A percentile compares a stretch with the other conserved stretches of the same genome.
phyloP scores from a whole-genome alignment of 78 protist genomes.

The Polysphondylium violaceum region DNA sequence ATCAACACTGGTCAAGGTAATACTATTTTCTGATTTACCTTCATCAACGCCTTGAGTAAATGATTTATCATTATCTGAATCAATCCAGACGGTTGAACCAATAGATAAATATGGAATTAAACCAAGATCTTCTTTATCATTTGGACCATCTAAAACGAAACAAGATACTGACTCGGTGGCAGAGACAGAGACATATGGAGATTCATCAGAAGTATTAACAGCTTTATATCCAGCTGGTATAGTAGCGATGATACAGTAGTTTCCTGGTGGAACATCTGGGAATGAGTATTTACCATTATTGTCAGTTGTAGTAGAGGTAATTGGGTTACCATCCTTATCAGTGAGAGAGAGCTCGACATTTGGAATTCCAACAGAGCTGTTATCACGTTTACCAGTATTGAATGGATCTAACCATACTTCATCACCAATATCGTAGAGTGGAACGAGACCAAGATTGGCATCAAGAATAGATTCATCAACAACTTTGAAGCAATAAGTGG shows the following conservation, averaged over 20 bases:
- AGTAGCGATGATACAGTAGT: neutral
- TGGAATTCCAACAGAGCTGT: neutral
- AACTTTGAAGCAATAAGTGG: slow-evolving; percentile 1
- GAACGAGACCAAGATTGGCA: neutral
- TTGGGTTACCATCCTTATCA: slow-evolving; percentile 18
- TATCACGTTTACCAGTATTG: neutral
- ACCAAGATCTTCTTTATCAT: slow-evolving; percentile 2
- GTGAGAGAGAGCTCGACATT: neutral
- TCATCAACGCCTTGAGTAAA: neutral
- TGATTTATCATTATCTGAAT: neutral
- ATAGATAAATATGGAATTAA: slow-evolving; percentile 6
- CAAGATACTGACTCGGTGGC: neutral
- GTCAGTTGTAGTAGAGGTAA: neutral
- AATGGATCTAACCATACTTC: neutral
- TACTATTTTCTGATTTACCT: neutral
- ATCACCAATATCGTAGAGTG: slow-evolving; percentile 13
- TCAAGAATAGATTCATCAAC: neutral
- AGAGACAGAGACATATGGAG: neutral
- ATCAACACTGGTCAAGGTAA: neutral
- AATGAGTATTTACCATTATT: neutral
- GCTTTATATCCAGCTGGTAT: neutral
- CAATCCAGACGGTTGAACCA: slow-evolving; percentile 19
- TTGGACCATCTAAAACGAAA: neutral
- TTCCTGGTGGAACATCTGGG: slow-evolving; percentile 1
- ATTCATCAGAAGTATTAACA: neutral